Conservation (phyloP, 495 filamentous ascomycete species). For the Hypoxylon intermedium region DNA sequence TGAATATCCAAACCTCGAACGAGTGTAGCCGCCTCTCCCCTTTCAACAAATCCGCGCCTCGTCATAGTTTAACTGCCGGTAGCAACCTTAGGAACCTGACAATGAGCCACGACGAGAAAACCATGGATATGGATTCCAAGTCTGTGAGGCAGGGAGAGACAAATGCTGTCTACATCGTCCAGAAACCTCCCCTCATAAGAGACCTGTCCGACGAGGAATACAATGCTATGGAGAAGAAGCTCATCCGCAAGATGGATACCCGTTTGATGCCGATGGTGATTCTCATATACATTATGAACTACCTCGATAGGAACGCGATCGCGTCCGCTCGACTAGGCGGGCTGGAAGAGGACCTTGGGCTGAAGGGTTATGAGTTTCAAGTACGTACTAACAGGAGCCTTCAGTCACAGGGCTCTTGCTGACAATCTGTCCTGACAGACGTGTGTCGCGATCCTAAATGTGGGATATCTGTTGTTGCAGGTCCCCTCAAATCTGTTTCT, state of each 20-base stretch:
- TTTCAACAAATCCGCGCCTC: background rate
- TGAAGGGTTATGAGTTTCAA: conserved; percentile 48
- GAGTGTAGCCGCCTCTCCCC: background rate
- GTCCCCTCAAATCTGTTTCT: conserved; percentile 58
- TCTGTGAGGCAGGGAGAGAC: background rate
- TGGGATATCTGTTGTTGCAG: conserved; percentile 63
- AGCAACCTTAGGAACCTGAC: background rate
- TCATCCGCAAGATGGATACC: conserved; percentile 66
- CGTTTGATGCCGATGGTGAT: conserved; percentile 65
- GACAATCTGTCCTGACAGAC: conserved; percentile 40
- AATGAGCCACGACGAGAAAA: background rate
- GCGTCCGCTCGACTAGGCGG: conserved; percentile 43
- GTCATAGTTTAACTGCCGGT: background rate
- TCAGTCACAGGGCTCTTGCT: background rate
- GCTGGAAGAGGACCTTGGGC: conserved; percentile 40
- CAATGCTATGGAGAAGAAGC: conserved; percentile 4
- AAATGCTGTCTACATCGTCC: background rate
- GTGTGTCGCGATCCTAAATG: conserved; percentile 57
- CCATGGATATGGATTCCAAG: conserved; percentile 2
- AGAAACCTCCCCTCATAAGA: conserved; percentile 1
- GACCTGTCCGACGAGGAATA: conserved; percentile 3
- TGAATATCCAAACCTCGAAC: background rate
- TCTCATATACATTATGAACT: conserved; percentile 73
- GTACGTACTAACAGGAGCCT: background rate
- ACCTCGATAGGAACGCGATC: conserved; percentile 62